Evolutionary conservation across 192 early-diverging fungal genomes (phyloP), one percentile per base, ranked within the genome.

Genomic region (Spizellomyces sp.): DNA sequence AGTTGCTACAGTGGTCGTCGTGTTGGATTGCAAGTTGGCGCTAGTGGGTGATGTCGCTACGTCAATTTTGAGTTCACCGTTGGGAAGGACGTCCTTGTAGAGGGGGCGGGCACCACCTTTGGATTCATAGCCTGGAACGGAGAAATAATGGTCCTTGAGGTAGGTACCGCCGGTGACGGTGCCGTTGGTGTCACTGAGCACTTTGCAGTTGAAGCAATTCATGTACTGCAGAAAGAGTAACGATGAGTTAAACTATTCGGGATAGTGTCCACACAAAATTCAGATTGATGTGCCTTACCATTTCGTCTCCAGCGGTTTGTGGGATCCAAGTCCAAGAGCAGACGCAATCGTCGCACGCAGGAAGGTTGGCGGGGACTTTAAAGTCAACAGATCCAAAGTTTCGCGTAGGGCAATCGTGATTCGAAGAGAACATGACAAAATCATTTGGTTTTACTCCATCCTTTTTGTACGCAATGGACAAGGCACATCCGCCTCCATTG

Each of bases 281-380:
- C 19, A n/a, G 14, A n/a, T 55, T 55, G 19, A n/a, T 15, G 14
- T 3, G 3, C 19, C 52, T 15, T 19, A 36, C 27, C 66, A 69
- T 69, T 44, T 75, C 73, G 19, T 15, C 17, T 48, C 7, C 59
- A 17, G 73, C 12, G 65, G 19, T 15, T 9, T 60, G 17, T 27
- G 73, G 73, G 50, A 75, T 64, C 73, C 73, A 75, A 1, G 66
- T 62, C 73, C 73, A 75, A 17, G 73, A 58, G 45, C 71, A 73
- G 66, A 75, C 59, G 61, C 48, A 64, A 48, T 54, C 73, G 21
- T 69, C 73, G 58, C 72, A 45, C 4, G 65, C 73, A 48, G 73
- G 73, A 36, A 75, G 66, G 73, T 75, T 75, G 56, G 43, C 59
- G 66, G 73, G 73, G 21, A 75, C 46, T n/a, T 75, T 50, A 48